A percentile compares a stretch with the other conserved stretches of the same genome.
Conservation (phyloP, 108 stramenopile species). For the Hondaea fermentalgiana region DNA sequence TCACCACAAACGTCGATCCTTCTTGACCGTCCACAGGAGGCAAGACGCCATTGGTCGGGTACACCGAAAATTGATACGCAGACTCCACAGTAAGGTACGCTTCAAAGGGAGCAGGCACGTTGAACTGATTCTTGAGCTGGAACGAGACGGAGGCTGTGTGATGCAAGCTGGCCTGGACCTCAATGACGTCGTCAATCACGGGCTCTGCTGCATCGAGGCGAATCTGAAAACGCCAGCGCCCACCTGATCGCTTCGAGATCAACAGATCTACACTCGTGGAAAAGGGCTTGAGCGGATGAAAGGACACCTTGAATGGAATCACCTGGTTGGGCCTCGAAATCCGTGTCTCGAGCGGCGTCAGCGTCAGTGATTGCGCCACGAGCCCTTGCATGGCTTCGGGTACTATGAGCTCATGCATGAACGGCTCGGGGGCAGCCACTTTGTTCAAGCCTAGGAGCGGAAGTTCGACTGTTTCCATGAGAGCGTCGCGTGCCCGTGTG, state of each 20-base stretch:
- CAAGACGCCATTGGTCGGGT: constrained; percentile 33
- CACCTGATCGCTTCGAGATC: constrained; percentile 33
- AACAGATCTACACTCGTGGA: constrained; percentile 24
- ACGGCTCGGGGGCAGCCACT: constrained; percentile 27
- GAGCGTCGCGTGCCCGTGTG: constrained; percentile 33
- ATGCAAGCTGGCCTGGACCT: constrained; percentile 30
- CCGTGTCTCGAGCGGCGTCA: constrained; percentile 29
- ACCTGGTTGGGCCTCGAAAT: constrained; percentile 21
- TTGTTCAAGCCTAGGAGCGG: constrained; percentile 28
- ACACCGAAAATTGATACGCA: constrained; percentile 26
- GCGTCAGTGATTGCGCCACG: neutral
- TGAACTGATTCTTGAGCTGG: constrained; percentile 28
- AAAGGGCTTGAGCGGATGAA: constrained; percentile 45
- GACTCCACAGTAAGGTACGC: constrained; percentile 25
- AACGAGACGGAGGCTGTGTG: constrained; percentile 27
- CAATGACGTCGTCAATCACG: constrained; percentile 44
- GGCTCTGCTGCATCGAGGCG: constrained; percentile 39
- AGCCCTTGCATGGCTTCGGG: neutral
- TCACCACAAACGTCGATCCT: constrained; percentile 37
- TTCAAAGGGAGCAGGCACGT: constrained; percentile 38
- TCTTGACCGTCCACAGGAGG: constrained; percentile 30
- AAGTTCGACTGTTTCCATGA: constrained; percentile 27
- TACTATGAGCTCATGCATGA: constrained; percentile 26
- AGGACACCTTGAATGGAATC: constrained; percentile 24
- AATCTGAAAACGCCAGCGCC: constrained; percentile 47